These are phyloP conservation scores for Bocquillonia castaneifolia DNA, from an alignment of 441 rosid species.

Conservation along the genomic window DNA sequence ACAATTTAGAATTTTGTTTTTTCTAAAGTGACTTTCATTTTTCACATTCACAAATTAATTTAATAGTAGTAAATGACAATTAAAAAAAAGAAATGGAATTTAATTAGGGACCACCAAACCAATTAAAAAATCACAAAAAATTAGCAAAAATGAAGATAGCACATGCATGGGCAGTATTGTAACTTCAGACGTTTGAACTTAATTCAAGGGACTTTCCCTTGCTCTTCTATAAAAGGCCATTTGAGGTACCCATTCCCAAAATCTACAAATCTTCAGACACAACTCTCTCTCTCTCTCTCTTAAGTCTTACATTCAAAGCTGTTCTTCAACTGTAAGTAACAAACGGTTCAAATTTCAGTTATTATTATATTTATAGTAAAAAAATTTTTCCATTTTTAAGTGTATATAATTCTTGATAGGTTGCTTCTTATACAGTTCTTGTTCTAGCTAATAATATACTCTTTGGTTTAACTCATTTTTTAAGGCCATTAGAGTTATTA, in stretches of 20 bases:
- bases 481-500: conserved; percentile 2
- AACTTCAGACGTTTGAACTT: neutral
- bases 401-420: neutral
- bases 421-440: neutral
- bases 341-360: neutral
- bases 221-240: conserved; percentile 33
- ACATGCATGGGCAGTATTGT: conserved; percentile 39
- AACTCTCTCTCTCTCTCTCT: neutral
- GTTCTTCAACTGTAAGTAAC: conserved; percentile 40
- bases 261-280: conserved; percentile 23
- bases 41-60: neutral
- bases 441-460: conserved; percentile 2
- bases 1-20: no score
- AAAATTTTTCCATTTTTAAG: neutral
- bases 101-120: neutral
- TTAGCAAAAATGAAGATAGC: neutral
- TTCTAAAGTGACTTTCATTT: no score
- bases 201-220: conserved; percentile 23
- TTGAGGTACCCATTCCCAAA: neutral
- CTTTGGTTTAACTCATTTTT: conserved; percentile 19
- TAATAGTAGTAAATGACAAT: neutral
- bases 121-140: neutral
- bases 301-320: no score
- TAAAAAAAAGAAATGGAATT: neutral
- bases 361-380: neutral